Conservation (phyloP, 75 land plant species). For the Picea sitchensis region DNA sequence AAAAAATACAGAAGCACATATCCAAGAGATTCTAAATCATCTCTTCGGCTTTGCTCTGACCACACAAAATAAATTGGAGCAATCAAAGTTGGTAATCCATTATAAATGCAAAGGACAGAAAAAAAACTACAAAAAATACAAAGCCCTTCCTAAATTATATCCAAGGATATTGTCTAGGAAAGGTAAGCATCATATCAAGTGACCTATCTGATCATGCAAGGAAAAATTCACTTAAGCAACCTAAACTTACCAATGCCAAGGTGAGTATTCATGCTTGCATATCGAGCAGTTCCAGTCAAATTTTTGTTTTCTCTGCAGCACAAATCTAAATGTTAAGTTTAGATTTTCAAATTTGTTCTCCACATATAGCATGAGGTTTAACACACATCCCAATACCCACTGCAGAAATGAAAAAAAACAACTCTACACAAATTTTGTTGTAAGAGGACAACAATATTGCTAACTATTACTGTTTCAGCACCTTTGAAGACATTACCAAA, state of each 20-base stretch:
- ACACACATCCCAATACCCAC: too few relatives aligned
- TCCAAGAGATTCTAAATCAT: conserved; percentile 62
- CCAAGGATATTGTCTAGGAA: neutral
- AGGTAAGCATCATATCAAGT: neutral
- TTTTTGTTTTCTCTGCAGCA: conserved; percentile 58
- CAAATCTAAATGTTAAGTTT: neutral
- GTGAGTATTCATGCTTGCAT: conserved; percentile 64
- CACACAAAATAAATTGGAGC: conserved; percentile 1
- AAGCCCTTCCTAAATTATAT: neutral
- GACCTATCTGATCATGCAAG: neutral
- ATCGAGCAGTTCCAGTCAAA: conserved; percentile 65
- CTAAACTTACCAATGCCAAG: conserved; percentile 47
- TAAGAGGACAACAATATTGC: too few relatives aligned
- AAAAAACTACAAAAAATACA: neutral
- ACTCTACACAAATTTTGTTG: too few relatives aligned
- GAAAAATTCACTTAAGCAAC: neutral
- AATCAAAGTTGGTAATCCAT: neutral
- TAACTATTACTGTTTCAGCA: too few relatives aligned
- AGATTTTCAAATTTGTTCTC: too few relatives aligned
- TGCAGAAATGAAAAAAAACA: too few relatives aligned
- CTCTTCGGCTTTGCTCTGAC: conserved; percentile 62
- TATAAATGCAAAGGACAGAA: neutral
- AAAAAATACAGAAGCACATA: conserved; percentile 64
- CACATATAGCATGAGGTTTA: too few relatives aligned
- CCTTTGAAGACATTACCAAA: too few relatives aligned